These are phyloP conservation scores for Amoebophrya sp. DNA, from an alignment of 169 alveolate genomes.

Conservation along the genomic window DNA sequence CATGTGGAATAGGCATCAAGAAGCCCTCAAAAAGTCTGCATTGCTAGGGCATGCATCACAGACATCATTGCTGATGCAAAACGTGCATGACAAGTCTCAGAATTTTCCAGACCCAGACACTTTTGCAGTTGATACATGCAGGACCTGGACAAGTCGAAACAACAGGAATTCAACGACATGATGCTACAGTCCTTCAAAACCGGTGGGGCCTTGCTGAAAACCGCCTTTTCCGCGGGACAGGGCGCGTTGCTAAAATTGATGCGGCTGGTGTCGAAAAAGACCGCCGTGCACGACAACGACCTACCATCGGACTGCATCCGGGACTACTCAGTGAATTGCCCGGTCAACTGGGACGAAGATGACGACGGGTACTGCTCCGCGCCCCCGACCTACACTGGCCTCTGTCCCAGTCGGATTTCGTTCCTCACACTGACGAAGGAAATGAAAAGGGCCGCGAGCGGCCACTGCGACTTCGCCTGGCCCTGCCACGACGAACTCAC, in stretches of 20 bases:
- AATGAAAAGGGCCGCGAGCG: background rate
- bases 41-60: too few relatives aligned
- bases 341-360: constrained; percentile 1
- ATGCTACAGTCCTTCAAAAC: background rate
- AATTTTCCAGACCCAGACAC: too few relatives aligned
- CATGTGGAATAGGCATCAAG: too few relatives aligned
- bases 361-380: background rate
- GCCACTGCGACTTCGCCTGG: constrained; percentile 17
- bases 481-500: background rate
- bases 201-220: background rate
- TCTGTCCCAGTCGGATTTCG: background rate
- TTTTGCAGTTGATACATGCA: too few relatives aligned
- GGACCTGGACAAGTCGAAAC: background rate
- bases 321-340: background rate
- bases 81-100: too few relatives aligned
- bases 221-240: background rate
- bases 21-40: too few relatives aligned
- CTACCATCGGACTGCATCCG: background rate
- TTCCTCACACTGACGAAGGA: background rate
- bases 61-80: too few relatives aligned
- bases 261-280: background rate
- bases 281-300: background rate
- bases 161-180: background rate
- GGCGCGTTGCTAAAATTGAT: background rate
- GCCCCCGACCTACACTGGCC: background rate